Percentiles rank a stretch among this genome's conserved stretches.
These are phyloP conservation scores for Withania somnifera DNA, from an alignment of 305 asterid genomes.

Conservation along the genomic window DNA sequence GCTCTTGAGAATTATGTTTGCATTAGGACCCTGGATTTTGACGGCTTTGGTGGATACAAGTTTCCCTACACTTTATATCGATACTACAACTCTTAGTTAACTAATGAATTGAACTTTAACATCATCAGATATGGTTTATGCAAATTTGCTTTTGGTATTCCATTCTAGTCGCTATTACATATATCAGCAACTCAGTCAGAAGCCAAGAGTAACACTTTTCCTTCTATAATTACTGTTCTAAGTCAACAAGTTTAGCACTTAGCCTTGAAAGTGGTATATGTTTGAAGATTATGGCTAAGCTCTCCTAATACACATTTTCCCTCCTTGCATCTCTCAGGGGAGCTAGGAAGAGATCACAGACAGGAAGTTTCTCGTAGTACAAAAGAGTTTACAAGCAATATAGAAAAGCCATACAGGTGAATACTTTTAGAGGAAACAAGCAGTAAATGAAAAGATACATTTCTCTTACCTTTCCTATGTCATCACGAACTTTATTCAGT, in stretches of 20 bases:
- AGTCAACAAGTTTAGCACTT: neutral
- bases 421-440: neutral
- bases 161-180: neutral
- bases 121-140: neutral
- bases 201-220: neutral
- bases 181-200: neutral
- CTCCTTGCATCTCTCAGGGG: neutral
- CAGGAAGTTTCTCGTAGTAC: neutral
- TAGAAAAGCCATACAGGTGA: neutral
- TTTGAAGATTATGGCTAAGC: neutral
- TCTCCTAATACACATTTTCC: neutral
- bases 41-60: neutral
- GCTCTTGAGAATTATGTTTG: neutral
- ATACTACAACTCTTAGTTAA: neutral
- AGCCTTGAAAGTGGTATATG: neutral
- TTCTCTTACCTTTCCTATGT: slow-evolving; percentile 53
- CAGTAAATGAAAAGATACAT: neutral
- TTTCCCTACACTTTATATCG: neutral
- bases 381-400: neutral
- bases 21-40: neutral
- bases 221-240: neutral
- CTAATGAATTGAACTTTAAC: neutral
- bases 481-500: slow-evolving; percentile 65
- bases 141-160: neutral
- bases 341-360: neutral